Evolutionary conservation across 331 rosid genomes (phyloP), one percentile per base, ranked within the genome.

Genomic region (Malus hybrid): DNA sequence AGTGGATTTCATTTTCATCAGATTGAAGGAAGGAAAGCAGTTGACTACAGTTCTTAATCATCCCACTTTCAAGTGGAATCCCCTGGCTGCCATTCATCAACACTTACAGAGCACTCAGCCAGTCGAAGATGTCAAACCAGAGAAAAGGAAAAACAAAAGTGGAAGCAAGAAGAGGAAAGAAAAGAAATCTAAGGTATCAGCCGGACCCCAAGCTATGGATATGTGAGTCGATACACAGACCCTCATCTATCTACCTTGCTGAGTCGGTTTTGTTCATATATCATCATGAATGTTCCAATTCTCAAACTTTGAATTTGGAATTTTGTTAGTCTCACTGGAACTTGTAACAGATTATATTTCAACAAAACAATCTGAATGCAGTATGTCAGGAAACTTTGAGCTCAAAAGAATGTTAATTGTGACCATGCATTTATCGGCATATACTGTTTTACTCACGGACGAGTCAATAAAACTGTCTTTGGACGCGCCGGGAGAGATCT

Each of bases 61-160:
- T 81, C 87, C 88, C 14, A 69, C 69, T 14, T 88, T 88, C 87
- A 85, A 78, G 83, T 75, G 44, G 7, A 85, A 91, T 83, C 93
- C 93, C 48, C n/a, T 86, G 11, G 81, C 81, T 52, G 89, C 92
- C 76, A 84, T 91, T 74, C 75, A 78, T 67, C 88, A 83, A 65
- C 88, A 88, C 67, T 76, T 91, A 63, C 83, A 81, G 85, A 79
- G 77, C 36, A 87, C 88, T 65, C 97, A 86, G 63, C 95, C 96
- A 1, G 80, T 81, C 32, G 77, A 44, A 52, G 91, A 86, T 67
- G 89, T 85, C 72, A 81, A 86, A 75, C 88, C 86, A 10, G 86
- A 83, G 92, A 82, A 82, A 29, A 63, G 70, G 60, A 77, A 34
- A 48, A 90, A 87, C 69, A 85, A 77, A 83, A 88, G 84, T 72